phyloP scores from a whole-genome alignment of 768 basidiomycete species.

The Calocera cornea region DNA sequence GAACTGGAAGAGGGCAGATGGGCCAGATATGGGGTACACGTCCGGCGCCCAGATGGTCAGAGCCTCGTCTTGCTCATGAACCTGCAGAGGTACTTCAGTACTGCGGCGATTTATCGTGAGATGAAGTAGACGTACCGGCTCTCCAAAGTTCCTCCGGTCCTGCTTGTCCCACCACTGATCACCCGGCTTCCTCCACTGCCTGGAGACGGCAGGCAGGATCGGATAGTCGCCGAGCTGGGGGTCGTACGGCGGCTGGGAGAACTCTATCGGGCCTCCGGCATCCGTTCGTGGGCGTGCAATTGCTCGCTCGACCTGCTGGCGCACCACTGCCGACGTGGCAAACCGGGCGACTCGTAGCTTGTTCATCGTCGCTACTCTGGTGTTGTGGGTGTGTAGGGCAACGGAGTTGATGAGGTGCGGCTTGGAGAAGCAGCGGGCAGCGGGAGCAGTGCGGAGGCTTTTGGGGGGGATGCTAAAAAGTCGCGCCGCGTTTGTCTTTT shows the following conservation, averaged over 20 bases:
- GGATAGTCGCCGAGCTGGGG: constrained; percentile 65
- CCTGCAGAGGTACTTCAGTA: constrained; percentile 27
- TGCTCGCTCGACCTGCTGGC: neutral
- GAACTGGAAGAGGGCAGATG: constrained; percentile 55
- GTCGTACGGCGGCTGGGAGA: constrained; percentile 24
- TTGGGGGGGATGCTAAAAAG: neutral
- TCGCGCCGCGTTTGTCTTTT: neutral
- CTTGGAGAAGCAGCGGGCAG: neutral
- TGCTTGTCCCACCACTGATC: constrained; percentile 61
- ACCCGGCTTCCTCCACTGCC: constrained; percentile 45
- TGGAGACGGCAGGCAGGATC: constrained; percentile 49
- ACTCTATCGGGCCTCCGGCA: neutral
- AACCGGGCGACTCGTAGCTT: neutral
- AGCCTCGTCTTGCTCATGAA: constrained; percentile 69
- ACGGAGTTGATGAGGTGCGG: neutral
- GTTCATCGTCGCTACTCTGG: neutral
- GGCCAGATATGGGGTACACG: constrained; percentile 31
- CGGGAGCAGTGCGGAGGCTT: constrained; percentile 5
- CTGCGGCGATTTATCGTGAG: constrained; percentile 12
- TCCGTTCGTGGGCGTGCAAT: neutral
- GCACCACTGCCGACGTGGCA: neutral
- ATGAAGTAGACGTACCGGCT: constrained; percentile 39
- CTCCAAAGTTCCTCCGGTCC: constrained; percentile 68
- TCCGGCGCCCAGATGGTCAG: constrained; percentile 84
- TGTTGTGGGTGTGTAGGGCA: neutral